phyloP scores from a whole-genome alignment of 148 eudicot species.

The Vaccinium darrowii region DNA sequence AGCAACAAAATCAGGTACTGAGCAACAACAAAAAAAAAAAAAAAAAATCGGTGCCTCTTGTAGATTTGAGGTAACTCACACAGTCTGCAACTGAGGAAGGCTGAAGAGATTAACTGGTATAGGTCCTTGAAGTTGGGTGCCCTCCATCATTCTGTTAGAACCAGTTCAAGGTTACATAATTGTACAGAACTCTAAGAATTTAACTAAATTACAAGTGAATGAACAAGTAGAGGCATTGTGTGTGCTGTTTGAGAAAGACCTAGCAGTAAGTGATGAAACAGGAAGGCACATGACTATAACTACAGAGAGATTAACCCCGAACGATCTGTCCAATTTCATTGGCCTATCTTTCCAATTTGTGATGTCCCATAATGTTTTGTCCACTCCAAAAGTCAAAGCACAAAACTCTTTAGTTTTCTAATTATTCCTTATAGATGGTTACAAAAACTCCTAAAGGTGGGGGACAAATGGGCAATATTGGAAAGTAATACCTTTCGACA shows the following conservation, averaged over 20 bases:
- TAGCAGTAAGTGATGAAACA: background rate
- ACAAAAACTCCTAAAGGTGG: background rate
- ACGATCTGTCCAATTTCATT: background rate
- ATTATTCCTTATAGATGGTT: background rate
- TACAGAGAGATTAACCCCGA: background rate
- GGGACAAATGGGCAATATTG: background rate
- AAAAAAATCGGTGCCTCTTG: background rate
- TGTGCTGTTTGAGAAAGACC: conserved; percentile 3
- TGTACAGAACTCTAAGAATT: background rate
- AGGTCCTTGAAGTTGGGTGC: conserved; percentile 52
- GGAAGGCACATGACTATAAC: background rate
- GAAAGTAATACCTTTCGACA: background rate
- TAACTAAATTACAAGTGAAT: background rate
- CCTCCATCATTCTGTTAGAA: conserved; percentile 57
- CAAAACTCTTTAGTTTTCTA: background rate
- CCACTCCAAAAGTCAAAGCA: background rate
- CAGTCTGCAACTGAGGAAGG: conserved; percentile 54
- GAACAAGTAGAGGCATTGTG: background rate
- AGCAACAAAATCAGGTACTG: background rate
- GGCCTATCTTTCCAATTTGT: background rate
- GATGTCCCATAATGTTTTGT: background rate
- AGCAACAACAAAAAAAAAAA: background rate
- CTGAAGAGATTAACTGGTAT: conserved; percentile 63
- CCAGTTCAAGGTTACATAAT: background rate
- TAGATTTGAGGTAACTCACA: conserved; percentile 17